Conservation (phyloP, 805 yeast species). For the Debaryomyces tyrocola region DNA sequence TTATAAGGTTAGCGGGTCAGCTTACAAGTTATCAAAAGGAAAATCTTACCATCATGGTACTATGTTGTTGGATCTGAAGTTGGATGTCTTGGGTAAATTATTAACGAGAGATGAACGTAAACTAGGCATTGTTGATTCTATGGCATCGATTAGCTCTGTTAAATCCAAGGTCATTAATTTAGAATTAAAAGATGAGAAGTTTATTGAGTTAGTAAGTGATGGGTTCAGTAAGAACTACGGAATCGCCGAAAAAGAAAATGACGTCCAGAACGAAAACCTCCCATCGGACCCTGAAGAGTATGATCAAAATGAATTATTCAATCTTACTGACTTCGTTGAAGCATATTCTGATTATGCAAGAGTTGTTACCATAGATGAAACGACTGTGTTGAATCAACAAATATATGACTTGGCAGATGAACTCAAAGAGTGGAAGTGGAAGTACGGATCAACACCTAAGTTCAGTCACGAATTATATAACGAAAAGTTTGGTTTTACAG, state of each 20-base stretch:
- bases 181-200: constrained; percentile 42
- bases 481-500: constrained; percentile 26
- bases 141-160: constrained; percentile 70
- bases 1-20: constrained; percentile 86
- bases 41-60: constrained; percentile 95
- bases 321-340: constrained; percentile 30
- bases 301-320: constrained; percentile 34
- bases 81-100: constrained; percentile 59
- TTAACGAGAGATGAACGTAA: constrained; percentile 47
- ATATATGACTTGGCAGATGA: constrained; percentile 39
- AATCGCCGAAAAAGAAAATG: not conserved
- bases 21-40: constrained; percentile 80
- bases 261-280: constrained; percentile 1
- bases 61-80: constrained; percentile 71
- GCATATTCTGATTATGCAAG: constrained; percentile 12
- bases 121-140: constrained; percentile 43
- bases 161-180: constrained; percentile 77
- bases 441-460: constrained; percentile 71
- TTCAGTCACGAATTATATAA: constrained; percentile 56
- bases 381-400: constrained; percentile 35
- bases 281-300: constrained; percentile 12
- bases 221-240: constrained; percentile 41
- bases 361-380: constrained; percentile 20
- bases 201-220: constrained; percentile 43
- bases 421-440: constrained; percentile 69